A percentile compares a stretch with the other conserved stretches of the same genome.
phyloP scores from a whole-genome alignment of 768 basidiomycete species.

The Boletus pseudopeckii region DNA sequence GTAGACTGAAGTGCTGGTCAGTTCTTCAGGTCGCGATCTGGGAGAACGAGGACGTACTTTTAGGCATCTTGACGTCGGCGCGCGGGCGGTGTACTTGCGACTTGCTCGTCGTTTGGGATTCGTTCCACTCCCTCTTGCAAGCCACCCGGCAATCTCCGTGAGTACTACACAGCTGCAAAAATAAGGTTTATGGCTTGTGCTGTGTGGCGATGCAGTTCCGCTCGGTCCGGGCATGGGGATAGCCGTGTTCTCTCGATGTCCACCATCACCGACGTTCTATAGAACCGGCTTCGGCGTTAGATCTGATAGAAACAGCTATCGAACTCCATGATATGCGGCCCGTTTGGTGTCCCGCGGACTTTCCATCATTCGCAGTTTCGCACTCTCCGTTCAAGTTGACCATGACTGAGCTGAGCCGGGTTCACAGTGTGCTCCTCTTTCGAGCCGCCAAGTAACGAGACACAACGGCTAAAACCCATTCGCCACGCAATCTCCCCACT shows the following conservation, averaged over 20 bases:
- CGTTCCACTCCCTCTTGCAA: constrained; percentile 8
- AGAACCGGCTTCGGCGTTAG: too few species aligned
- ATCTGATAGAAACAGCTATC: not conserved
- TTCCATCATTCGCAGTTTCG: not conserved
- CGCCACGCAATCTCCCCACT: too few species aligned
- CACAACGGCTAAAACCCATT: too few species aligned
- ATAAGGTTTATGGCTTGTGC: not conserved
- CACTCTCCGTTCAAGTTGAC: too few species aligned
- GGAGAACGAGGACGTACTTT: constrained; percentile 26
- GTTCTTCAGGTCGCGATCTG: not conserved
- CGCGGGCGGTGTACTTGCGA: constrained; percentile 25
- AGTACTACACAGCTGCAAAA: constrained; percentile 25
- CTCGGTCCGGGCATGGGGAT: too few species aligned
- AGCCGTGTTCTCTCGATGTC: too few species aligned
- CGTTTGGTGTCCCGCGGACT: not conserved
- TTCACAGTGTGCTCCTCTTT: too few species aligned
- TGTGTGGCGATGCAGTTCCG: constrained; percentile 1
- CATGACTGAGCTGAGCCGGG: too few species aligned
- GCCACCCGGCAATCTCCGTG: constrained; percentile 37
- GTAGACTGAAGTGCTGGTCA: constrained; percentile 58
- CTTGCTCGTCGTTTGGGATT: constrained; percentile 18
- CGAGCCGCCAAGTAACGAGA: too few species aligned
- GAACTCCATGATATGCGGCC: not conserved
- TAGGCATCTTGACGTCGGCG: constrained; percentile 42
- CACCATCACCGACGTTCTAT: too few species aligned